Evolutionary conservation across 257 asterid species (phyloP).

Genomic region (Solanum verrucosum): DNA sequence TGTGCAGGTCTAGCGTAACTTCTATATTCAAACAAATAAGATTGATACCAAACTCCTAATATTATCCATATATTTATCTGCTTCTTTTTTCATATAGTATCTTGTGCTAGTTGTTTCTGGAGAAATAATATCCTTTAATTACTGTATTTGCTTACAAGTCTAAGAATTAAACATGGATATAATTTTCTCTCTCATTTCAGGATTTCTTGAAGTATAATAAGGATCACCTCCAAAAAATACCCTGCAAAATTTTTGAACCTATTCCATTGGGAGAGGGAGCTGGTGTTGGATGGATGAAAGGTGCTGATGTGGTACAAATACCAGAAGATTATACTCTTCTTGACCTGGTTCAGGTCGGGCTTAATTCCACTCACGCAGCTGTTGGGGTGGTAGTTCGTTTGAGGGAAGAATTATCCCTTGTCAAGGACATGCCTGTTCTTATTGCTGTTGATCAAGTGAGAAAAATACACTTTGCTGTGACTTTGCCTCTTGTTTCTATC

Average conservation of each 20-base stretch:
- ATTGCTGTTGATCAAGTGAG: constrained; percentile 93
- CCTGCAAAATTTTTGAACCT: constrained; percentile 61
- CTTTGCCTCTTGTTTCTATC: not conserved
- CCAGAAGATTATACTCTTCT: constrained; percentile 60
- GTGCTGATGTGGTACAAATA: constrained; percentile 47
- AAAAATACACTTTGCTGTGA: not conserved
- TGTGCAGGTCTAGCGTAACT: not conserved
- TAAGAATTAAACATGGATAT: not conserved
- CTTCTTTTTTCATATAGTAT: not conserved
- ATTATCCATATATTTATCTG: not conserved
- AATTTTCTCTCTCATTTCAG: constrained; percentile 24
- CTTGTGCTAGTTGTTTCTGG: not conserved
- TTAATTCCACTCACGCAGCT: constrained; percentile 61
- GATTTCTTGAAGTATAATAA: constrained; percentile 74
- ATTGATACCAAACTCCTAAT: not conserved
- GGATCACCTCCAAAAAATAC: constrained; percentile 47
- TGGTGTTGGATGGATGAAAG: constrained; percentile 78
- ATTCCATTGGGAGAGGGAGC: constrained; percentile 92
- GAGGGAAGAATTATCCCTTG: constrained; percentile 82
- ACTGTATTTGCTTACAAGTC: not conserved
- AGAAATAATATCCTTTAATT: not conserved
- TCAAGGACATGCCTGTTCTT: constrained; percentile 80
- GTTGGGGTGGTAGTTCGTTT: constrained; percentile 87
- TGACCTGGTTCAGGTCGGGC: constrained; percentile 71
- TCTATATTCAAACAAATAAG: not conserved